These are phyloP conservation scores for Apiosordaria backusii DNA, from an alignment of 495 filamentous ascomycete species.

Conservation along the genomic window DNA sequence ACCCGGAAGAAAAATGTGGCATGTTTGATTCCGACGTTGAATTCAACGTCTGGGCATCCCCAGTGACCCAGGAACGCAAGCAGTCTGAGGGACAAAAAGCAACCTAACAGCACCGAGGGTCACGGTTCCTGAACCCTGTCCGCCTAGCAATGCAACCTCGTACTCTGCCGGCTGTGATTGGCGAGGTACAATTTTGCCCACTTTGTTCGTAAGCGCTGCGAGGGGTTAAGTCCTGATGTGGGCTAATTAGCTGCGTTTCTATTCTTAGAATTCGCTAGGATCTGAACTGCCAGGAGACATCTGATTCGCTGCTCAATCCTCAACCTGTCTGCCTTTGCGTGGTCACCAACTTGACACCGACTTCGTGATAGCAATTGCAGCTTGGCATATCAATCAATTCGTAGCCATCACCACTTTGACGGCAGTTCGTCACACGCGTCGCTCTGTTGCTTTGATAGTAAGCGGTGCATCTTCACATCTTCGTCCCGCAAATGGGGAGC, in stretches of 20 bases:
- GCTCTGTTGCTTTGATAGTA: background rate
- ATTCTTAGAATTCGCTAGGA: background rate
- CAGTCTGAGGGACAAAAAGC: background rate
- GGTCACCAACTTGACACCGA: slow-evolving; percentile 1
- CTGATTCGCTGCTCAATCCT: slow-evolving; percentile 1
- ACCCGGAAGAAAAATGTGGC: background rate
- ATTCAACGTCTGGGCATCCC: slow-evolving; percentile 2
- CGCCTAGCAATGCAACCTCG: background rate
- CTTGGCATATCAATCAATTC: background rate
- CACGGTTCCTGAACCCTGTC: background rate
- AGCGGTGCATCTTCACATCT: background rate
- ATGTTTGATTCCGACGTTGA: background rate
- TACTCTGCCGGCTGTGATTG: background rate
- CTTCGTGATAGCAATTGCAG: background rate
- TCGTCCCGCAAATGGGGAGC: background rate
- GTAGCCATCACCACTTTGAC: background rate
- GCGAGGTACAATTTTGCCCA: background rate
- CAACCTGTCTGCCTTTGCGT: background rate
- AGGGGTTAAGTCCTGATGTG: background rate
- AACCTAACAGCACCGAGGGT: background rate
- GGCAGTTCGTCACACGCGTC: background rate
- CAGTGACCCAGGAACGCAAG: background rate
- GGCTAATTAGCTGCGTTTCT: background rate
- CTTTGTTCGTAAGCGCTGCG: background rate
- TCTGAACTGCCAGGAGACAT: background rate